Conservation (phyloP, 2,329 filamentous ascomycete genomes). For the Sphaceloma murrayae region DNA sequence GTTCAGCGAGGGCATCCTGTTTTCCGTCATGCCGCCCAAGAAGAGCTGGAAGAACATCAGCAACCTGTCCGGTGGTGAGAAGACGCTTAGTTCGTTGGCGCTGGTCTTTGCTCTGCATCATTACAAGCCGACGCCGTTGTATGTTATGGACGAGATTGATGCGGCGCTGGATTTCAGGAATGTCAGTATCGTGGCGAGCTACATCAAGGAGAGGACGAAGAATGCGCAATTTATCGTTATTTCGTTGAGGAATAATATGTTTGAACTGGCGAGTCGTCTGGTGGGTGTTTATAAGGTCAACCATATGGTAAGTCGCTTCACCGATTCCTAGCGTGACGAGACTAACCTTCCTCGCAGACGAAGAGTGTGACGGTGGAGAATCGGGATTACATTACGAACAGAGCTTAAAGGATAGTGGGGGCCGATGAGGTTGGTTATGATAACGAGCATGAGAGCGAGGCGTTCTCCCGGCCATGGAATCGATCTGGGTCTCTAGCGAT, state of each 20-base stretch:
- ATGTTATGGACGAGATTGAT: constrained; percentile 99
- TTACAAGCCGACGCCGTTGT: constrained; percentile 93
- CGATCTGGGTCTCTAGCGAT: no score
- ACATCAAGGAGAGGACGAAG: constrained; percentile 98
- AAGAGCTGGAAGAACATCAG: constrained; percentile 99
- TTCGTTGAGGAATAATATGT: constrained; percentile 98
- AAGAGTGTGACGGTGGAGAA: constrained; percentile 47
- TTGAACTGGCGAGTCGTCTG: constrained; percentile 88
- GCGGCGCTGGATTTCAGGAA: constrained; percentile 96
- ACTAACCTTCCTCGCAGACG: constrained; percentile 32
- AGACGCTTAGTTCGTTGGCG: constrained; percentile 86
- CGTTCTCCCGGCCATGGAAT: no score
- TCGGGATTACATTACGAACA: constrained; percentile 37
- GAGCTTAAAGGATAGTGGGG: no score
- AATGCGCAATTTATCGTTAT: constrained; percentile 99
- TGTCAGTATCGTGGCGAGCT: constrained; percentile 93
- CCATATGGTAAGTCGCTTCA: constrained; percentile 58
- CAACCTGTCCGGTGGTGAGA: constrained; percentile 91
- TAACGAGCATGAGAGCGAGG: no score
- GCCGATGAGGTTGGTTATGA: no score
- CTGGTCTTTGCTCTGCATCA: constrained; percentile 97
- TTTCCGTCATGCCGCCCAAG: constrained; percentile 98
- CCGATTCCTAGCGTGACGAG: not conserved
- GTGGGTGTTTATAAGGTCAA: constrained; percentile 99
- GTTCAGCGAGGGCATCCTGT: constrained; percentile 92